A percentile compares a stretch with the other conserved stretches of the same genome.
phyloP scores from a whole-genome alignment of 2,329 filamentous ascomycete species.

The Penicillium freii region DNA sequence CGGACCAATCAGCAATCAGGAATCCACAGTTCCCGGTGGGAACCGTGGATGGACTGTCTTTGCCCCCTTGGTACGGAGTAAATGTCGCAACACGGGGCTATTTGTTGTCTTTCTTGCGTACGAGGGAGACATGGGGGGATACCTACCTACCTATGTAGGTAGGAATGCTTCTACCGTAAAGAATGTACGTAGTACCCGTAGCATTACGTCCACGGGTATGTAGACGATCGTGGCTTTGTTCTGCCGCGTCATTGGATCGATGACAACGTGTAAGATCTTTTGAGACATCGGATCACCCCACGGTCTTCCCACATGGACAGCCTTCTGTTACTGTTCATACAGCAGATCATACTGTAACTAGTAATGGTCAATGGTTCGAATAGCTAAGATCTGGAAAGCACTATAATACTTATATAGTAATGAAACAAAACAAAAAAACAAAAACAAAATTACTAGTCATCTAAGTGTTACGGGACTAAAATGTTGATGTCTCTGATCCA shows the following conservation, averaged over 20 bases:
- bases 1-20: slow-evolving; percentile 12
- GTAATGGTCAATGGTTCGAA: not conserved
- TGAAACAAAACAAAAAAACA: too few species aligned
- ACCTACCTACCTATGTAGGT: too few species aligned
- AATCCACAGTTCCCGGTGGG: slow-evolving; percentile 14
- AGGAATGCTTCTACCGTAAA: not conserved
- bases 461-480: slow-evolving; percentile 27
- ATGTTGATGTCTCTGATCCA: slow-evolving; percentile 25
- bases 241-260: slow-evolving; percentile 3
- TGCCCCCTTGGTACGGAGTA: not conserved
- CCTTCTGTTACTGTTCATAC: not conserved
- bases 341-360: not conserved
- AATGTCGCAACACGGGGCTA: not conserved
- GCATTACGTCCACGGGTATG: not conserved
- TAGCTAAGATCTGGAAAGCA: not conserved
- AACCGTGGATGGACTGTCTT: slow-evolving; percentile 10
- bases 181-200: not conserved
- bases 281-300: slow-evolving; percentile 16
- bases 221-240: not conserved
- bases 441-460: slow-evolving; percentile 25
- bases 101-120: not conserved
- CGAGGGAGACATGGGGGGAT: not conserved
- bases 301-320: not conserved
- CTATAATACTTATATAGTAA: too few species aligned
- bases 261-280: slow-evolving; percentile 7